A percentile compares a stretch with the other conserved stretches of the same genome.
These are phyloP conservation scores for Saururus chinensis DNA, from an alignment of 164 flowering plant genomes.

Conservation along the genomic window DNA sequence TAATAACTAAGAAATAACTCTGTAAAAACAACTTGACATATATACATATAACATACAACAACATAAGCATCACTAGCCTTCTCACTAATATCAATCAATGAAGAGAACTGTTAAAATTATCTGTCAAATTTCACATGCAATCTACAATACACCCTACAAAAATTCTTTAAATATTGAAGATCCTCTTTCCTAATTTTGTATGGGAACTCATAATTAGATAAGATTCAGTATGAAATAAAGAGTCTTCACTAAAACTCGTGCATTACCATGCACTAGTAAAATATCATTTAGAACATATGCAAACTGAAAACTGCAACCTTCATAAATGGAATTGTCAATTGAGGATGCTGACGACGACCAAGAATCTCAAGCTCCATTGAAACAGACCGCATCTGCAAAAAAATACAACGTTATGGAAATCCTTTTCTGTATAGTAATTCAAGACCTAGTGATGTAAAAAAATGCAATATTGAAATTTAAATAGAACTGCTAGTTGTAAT, in stretches of 20 bases:
- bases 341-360: conserved; percentile 85
- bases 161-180: too few relatives aligned
- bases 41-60: background rate
- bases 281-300: background rate
- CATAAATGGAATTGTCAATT: conserved; percentile 64
- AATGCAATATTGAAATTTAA: too few relatives aligned
- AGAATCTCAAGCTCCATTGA: conserved; percentile 85
- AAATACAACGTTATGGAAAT: background rate
- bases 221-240: background rate
- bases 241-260: background rate
- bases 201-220: too few relatives aligned
- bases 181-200: too few relatives aligned
- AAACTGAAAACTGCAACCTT: conserved; percentile 41
- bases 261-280: background rate
- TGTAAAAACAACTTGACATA: background rate
- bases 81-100: background rate
- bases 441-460: background rate
- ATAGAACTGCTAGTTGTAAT: too few relatives aligned
- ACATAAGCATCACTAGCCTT: too few relatives aligned
- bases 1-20: background rate
- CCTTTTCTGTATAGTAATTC: background rate
- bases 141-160: too few relatives aligned
- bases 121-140: too few relatives aligned
- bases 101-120: too few relatives aligned
- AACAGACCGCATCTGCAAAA: conserved; percentile 65